Evolutionary conservation across 106 monocot genomes (phyloP).

Genomic region (Dendrobium officinale): DNA sequence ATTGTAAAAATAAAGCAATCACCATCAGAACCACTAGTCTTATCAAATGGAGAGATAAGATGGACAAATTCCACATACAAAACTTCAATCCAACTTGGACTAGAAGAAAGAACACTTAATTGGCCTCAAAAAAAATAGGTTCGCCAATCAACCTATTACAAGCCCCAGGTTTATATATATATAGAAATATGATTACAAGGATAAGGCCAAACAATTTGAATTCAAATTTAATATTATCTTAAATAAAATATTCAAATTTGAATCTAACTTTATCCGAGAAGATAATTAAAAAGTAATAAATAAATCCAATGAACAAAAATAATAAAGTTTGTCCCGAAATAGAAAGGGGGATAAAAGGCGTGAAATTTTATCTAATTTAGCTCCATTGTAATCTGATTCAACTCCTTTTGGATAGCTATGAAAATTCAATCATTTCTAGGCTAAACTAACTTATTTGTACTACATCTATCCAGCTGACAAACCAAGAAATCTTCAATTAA

Average conservation of each 20-base stretch:
- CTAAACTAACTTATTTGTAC: not conserved
- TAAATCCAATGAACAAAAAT: not conserved
- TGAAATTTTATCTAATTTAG: no score
- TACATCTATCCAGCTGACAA: not conserved
- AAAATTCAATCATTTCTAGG: not conserved
- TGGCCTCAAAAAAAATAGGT: not conserved
- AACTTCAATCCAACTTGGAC: not conserved
- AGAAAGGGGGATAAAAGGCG: not conserved
- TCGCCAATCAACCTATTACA: not conserved
- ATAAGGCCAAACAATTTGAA: not conserved
- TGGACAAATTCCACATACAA: not conserved
- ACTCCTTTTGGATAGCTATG: not conserved
- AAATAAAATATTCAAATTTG: not conserved
- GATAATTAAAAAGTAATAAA: not conserved
- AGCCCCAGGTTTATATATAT: not conserved
- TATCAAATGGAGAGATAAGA: not conserved
- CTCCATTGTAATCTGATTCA: not conserved
- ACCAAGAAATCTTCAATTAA: no score
- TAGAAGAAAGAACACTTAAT: not conserved
- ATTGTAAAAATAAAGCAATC: not conserved
- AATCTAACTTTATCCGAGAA: not conserved
- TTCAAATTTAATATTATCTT: not conserved
- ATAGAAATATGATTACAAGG: not conserved
- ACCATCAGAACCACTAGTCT: not conserved
- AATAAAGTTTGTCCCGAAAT: not conserved